These are phyloP conservation scores for Ascochyta viciae-villosae DNA, from an alignment of 2,329 filamentous ascomycete species.

Conservation along the genomic window DNA sequence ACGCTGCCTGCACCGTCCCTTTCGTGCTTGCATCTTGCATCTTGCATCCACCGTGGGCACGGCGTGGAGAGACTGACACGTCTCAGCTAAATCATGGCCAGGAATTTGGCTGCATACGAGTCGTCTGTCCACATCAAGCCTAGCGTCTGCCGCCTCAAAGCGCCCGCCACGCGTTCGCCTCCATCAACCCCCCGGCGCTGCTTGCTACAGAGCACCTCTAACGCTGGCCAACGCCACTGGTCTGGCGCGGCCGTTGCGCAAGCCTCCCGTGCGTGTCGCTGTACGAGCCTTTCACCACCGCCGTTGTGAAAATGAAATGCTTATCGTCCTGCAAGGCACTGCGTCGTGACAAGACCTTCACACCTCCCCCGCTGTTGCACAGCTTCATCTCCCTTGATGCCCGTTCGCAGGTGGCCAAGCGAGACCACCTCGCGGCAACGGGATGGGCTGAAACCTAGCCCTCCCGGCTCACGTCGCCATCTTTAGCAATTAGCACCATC, in stretches of 20 bases:
- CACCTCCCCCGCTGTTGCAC: background rate
- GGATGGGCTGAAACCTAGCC: slow-evolving; percentile 17
- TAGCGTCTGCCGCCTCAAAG: slow-evolving; percentile 2
- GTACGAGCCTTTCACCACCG: background rate
- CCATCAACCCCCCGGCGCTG: slow-evolving; percentile 3
- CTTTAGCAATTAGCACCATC: slow-evolving; percentile 13
- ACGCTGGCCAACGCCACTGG: background rate
- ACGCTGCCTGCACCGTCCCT: background rate
- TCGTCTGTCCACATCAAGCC: background rate
- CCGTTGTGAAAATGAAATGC: slow-evolving; percentile 3
- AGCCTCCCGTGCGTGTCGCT: background rate
- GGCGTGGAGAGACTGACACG: slow-evolving; percentile 1
- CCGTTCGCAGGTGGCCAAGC: slow-evolving; percentile 14
- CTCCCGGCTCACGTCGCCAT: slow-evolving; percentile 3
- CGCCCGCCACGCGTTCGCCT: slow-evolving; percentile 15
- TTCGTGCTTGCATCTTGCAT: background rate
- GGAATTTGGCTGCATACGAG: too few species aligned
- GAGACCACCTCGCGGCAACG: slow-evolving; percentile 12
- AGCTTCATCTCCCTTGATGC: slow-evolving; percentile 7
- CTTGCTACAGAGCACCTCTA: too few species aligned
- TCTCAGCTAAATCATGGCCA: slow-evolving; percentile 2
- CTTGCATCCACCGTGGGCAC: background rate
- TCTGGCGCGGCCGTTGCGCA: slow-evolving; percentile 9
- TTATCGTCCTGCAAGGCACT: slow-evolving; percentile 9
- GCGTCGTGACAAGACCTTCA: slow-evolving; percentile 1